Conservation (phyloP, 768 basidiomycete genomes). For the Tulasnella sp. region DNA sequence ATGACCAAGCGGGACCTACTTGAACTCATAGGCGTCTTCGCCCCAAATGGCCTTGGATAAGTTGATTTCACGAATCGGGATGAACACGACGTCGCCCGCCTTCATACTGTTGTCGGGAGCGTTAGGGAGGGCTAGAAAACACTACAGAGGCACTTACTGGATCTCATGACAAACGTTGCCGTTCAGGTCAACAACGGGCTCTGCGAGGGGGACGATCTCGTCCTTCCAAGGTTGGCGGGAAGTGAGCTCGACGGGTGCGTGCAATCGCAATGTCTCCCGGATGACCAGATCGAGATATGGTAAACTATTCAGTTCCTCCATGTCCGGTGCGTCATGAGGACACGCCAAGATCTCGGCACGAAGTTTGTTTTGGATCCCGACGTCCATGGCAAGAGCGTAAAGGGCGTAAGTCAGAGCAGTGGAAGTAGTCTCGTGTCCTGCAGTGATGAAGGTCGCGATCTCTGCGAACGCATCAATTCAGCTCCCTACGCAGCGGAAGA, state of each 20-base stretch:
- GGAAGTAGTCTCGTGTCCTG: constrained; percentile 47
- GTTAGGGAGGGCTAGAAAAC: background rate
- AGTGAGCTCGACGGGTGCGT: constrained; percentile 39
- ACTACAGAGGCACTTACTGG: constrained; percentile 23
- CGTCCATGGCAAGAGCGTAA: constrained; percentile 47
- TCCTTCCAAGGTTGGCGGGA: constrained; percentile 38
- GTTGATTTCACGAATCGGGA: constrained; percentile 11
- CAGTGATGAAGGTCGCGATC: constrained; percentile 27
- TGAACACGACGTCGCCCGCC: constrained; percentile 10
- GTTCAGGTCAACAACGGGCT: constrained; percentile 35
- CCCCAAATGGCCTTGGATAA: constrained; percentile 19
- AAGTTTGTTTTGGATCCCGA: constrained; percentile 45
- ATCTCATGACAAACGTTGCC: constrained; percentile 34
- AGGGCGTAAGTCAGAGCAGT: constrained; percentile 49
- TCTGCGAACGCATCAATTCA: constrained; percentile 24
- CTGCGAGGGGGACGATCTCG: constrained; percentile 39
- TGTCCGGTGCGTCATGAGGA: background rate
- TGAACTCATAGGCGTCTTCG: constrained; percentile 20
- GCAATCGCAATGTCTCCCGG: constrained; percentile 42
- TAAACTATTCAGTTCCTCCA: constrained; percentile 19
- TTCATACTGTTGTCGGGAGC: background rate
- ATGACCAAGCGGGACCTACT: no score
- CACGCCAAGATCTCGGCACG: constrained; percentile 41
- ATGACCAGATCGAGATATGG: constrained; percentile 26
- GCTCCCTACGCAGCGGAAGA: background rate